Evolutionary conservation across 495 filamentous ascomycete genomes (phyloP), one percentile per base, ranked within the genome.

Genomic region (Elasticomyces elasticus): DNA sequence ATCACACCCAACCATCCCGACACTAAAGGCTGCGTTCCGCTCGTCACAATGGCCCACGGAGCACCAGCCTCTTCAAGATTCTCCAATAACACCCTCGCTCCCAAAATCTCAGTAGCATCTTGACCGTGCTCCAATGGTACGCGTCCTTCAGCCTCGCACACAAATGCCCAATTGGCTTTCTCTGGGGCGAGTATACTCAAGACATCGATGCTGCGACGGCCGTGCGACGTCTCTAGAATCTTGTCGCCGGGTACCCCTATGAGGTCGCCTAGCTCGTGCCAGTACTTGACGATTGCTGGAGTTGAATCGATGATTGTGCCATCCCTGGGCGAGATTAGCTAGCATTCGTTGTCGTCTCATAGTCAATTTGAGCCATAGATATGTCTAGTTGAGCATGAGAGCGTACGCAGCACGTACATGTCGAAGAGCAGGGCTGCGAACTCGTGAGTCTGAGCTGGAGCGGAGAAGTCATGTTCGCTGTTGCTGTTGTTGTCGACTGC

Each of bases 31-130:
- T 76, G 72, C 0, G 88, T 90, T 24, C 92, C 92, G 1, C 85
- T 90, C 5, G 92, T 98, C 9, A 96, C 91, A 53, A 98, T 91
- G 23, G 86, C 85, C 92, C 92, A 98, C 42, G 79, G 81, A 0
- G 78, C 81, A 42, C 72, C 66, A 28, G 70, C 67, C 27, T 70
- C 63, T 52, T 84, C 76, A 9, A 86, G 73, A n/a, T 73, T 64
- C 48, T 74, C 63, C 52, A 87, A 76, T 47, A 87, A 62, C 38
- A 63, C 64, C 53, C 81, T 72, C 20, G 76, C 72, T 27, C 87
- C 89, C 38, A 85, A 85, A 62, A 95, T 84, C 68, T 94, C 89
- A 49, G 83, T 74, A 30, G 87, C 90, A 66, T 92, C 85, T 20
- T 70, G 68, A 52, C 86, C 88, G 70, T 83, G 86, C 37, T 80